These are phyloP conservation scores for Linnemannia exigua DNA, from an alignment of 192 early-diverging fungal species.

Conservation along the genomic window DNA sequence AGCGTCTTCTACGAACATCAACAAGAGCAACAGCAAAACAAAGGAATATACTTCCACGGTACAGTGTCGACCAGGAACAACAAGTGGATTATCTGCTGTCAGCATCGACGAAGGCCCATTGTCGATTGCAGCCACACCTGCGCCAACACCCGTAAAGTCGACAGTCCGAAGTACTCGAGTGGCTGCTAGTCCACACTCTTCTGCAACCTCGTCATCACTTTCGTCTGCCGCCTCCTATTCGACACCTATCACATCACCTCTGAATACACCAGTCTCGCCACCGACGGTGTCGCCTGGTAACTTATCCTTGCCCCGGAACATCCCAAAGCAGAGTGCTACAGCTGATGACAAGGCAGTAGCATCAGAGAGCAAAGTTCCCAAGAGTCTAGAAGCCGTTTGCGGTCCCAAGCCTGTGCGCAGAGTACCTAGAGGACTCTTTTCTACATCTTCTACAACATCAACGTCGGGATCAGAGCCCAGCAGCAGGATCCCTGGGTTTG, in stretches of 20 bases:
- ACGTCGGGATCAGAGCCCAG: background rate
- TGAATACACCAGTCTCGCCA: background rate
- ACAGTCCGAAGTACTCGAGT: background rate
- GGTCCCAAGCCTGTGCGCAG: conserved; percentile 2
- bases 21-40: background rate
- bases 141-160: background rate
- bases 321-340: background rate
- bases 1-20: background rate
- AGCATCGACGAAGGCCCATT: conserved; percentile 26
- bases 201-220: background rate
- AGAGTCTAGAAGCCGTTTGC: background rate
- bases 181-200: background rate
- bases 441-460: background rate
- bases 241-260: conserved; percentile 15
- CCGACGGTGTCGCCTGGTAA: background rate
- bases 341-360: background rate
- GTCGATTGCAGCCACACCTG: conserved; percentile 12
- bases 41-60: background rate
- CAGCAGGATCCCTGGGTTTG: background rate
- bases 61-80: background rate
- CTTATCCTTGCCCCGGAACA: background rate
- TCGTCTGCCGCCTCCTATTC: conserved; percentile 17
- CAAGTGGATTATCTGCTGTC: conserved; percentile 5
- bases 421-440: conserved; percentile 42
- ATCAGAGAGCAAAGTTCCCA: background rate